Base-by-base conservation (phyloP, 768 basidiomycete genomes). In the Lentinula sp. region DNA sequence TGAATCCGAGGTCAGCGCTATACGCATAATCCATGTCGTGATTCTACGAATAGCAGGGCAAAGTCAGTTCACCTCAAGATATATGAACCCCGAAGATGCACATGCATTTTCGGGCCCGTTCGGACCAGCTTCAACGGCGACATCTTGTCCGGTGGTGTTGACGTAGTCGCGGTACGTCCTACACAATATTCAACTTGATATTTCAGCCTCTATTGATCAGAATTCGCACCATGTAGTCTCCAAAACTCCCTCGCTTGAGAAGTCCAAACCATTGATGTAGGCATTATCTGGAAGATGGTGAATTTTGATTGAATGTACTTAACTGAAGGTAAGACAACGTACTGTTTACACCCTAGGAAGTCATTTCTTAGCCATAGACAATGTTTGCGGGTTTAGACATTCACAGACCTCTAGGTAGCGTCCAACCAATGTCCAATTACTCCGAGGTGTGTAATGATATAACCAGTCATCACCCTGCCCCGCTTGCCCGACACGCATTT, bases 81-180 rank as follows among this genome's bases (percentile, higher is more conserved):
- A 43, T 28, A 9, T 15, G 28, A 3, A 28, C 28, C 28, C 28
- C 34, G 11, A 55, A 15, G 15, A 15, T 8, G 3, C 3, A 48
- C 71, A 8, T 53, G 75, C 75, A 58, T 76, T 76, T 59, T 75
- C 75, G 11, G 74, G 75, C 6, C 75, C 75, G 54, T 76, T 76
- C 0, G 75, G 74, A 0, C 75, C 75, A 7, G 75, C 74, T 64
- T 76, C 63, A 15, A 76, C 75, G 7, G 75, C 75, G 37, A 75
- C 73, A 37, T 74, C 65, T 56, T 73, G 69, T 11, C 74, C 75
- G 4, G 68, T 74, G 60, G 75, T 74, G 42, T 75, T 73, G n/a
- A 75, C 72, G 57, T 69, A 75, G 66, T 75, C 74, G 1, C 72
- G 72, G 43, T 76, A 76, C 9, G 74, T 75, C 75, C 74, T 75